Percentiles rank a stretch among this genome's conserved stretches.
Evolutionary conservation across 2,329 filamentous ascomycete genomes (phyloP).

Genomic region (Aspergillus hortae): DNA sequence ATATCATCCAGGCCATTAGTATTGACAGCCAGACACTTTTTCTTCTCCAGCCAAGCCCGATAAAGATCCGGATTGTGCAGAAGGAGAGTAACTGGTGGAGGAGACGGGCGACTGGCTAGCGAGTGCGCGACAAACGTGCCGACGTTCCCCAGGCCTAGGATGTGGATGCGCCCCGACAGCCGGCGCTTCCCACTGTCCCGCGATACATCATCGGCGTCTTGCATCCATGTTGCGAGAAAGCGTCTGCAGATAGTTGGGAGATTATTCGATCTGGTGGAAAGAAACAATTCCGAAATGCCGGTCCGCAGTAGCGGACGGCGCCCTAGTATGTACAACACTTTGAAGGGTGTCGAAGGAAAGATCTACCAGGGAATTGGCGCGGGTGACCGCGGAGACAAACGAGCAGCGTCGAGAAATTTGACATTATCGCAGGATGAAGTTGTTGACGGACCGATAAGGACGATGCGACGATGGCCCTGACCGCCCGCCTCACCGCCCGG

Average conservation of each 20-base stretch:
- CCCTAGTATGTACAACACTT: constrained; percentile 34
- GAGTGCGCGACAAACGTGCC: constrained; percentile 72
- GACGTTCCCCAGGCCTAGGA: constrained; percentile 74
- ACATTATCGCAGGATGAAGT: neutral
- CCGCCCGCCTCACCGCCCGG: constrained; percentile 20
- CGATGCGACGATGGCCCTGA: constrained; percentile 1
- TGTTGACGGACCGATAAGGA: neutral
- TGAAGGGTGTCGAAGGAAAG: constrained; percentile 14
- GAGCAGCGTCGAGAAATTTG: neutral
- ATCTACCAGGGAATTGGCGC: neutral
- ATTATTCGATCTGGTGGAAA: neutral
- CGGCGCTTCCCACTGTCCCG: constrained; percentile 15
- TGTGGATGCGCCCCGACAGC: constrained; percentile 46
- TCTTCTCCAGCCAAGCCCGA: constrained; percentile 19
- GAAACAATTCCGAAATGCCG: constrained; percentile 16
- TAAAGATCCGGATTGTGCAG: constrained; percentile 51
- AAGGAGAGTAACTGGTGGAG: constrained; percentile 72
- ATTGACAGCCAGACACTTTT: constrained; percentile 31
- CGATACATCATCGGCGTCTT: constrained; percentile 22
- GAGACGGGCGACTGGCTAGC: constrained; percentile 63
- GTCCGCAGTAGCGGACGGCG: constrained; percentile 32
- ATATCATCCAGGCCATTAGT: constrained; percentile 40
- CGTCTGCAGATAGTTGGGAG: constrained; percentile 9
- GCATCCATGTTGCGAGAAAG: constrained; percentile 25
- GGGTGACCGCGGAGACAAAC: neutral